phyloP scores from a whole-genome alignment of 2,329 filamentous ascomycete species.

The Aspergillus aculeatus region DNA sequence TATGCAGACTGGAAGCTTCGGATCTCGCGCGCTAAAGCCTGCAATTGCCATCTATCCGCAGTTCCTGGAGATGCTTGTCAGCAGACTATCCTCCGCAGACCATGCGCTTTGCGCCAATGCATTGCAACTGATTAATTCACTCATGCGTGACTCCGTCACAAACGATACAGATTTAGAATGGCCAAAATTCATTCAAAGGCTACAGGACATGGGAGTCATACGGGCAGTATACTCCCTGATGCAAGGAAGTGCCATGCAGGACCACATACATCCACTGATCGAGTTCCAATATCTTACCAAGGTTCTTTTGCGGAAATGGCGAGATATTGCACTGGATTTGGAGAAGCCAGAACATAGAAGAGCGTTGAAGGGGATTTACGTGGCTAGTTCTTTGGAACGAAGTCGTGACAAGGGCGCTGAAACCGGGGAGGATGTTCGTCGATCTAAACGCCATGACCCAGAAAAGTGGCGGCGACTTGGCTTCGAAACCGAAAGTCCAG shows the following conservation, averaged over 20 bases:
- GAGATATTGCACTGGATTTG: slow-evolving; percentile 77
- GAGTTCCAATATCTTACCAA: slow-evolving; percentile 95
- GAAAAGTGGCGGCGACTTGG: slow-evolving; percentile 92
- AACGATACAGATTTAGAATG: slow-evolving; percentile 78
- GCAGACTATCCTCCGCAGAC: slow-evolving; percentile 87
- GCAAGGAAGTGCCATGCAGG: slow-evolving; percentile 89
- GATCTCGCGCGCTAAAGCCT: slow-evolving; percentile 88
- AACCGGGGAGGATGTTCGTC: slow-evolving; percentile 48
- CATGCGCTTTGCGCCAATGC: slow-evolving; percentile 95
- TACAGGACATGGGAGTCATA: slow-evolving; percentile 91
- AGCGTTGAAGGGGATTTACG: slow-evolving; percentile 79
- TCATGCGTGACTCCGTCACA: slow-evolving; percentile 87
- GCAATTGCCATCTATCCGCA: slow-evolving; percentile 87
- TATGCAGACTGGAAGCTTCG: slow-evolving; percentile 65
- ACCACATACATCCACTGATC: slow-evolving; percentile 81
- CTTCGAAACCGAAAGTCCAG: slow-evolving; percentile 86
- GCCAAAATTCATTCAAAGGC: slow-evolving; percentile 89
- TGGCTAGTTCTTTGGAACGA: slow-evolving; percentile 64
- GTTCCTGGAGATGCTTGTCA: slow-evolving; percentile 91
- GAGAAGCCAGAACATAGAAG: slow-evolving; percentile 85
- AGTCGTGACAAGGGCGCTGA: slow-evolving; percentile 29
- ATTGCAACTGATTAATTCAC: slow-evolving; percentile 88
- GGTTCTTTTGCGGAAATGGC: slow-evolving; percentile 82
- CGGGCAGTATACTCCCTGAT: slow-evolving; percentile 89
- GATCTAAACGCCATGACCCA: slow-evolving; percentile 72